Conservation (phyloP, 2,329 filamentous ascomycete genomes). For the Ploettnerulaceae sp. region DNA sequence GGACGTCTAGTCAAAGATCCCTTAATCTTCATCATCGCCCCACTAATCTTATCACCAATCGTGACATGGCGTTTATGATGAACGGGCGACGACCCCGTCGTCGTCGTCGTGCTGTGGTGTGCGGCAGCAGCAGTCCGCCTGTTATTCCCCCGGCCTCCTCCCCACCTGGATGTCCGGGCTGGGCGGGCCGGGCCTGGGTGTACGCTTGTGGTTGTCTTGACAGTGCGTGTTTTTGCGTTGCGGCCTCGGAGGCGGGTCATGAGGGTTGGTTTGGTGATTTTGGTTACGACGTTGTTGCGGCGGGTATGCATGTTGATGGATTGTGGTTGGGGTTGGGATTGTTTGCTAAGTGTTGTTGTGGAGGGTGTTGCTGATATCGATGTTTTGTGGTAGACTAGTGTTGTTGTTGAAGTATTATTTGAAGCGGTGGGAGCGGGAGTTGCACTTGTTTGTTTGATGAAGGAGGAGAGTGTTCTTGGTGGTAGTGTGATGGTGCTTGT, state of each 20-base stretch:
- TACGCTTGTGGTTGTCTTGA: slow-evolving; percentile 30
- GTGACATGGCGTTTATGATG: slow-evolving; percentile 64
- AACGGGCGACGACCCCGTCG: too few species aligned
- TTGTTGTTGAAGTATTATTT: slow-evolving; percentile 9
- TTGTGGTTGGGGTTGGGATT: slow-evolving; percentile 7
- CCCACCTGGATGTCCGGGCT: slow-evolving; percentile 24
- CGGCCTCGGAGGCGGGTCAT: slow-evolving; percentile 49
- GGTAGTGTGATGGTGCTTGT: slow-evolving; percentile 4
- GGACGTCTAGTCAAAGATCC: slow-evolving; percentile 64
- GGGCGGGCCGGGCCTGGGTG: slow-evolving; percentile 16
- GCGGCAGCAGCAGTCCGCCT: slow-evolving; percentile 36
- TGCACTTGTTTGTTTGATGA: too few species aligned
- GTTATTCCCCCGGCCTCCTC: slow-evolving; percentile 16
- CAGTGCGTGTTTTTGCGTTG: slow-evolving; percentile 32
- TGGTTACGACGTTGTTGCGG: slow-evolving; percentile 35
- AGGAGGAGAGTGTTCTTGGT: slow-evolving; percentile 19
- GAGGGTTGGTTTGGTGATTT: slow-evolving; percentile 45
- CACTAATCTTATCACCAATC: slow-evolving; percentile 72
- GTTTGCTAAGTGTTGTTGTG: slow-evolving; percentile 7
- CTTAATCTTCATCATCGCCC: slow-evolving; percentile 68
- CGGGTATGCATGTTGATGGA: slow-evolving; percentile 22
- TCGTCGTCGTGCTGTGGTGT: slow-evolving; percentile 26
- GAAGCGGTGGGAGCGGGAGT: slow-evolving; percentile 9
- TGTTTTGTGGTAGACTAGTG: slow-evolving; percentile 8
- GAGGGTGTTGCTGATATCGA: slow-evolving; percentile 8